These are phyloP conservation scores for Ogataea allantospora DNA, from an alignment of 805 yeast genomes.

Conservation along the genomic window DNA sequence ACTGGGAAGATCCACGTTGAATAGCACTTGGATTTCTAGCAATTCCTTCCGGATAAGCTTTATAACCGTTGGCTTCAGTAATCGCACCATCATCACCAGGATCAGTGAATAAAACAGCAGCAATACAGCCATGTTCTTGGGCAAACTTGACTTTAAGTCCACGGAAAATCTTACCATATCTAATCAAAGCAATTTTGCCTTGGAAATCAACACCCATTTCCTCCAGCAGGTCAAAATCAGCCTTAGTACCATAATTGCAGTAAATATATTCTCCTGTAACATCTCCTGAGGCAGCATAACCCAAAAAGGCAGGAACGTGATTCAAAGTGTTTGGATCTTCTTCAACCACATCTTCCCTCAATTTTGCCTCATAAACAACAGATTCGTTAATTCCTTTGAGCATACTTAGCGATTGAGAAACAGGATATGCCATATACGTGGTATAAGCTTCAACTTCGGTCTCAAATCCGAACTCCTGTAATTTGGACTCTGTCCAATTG, in stretches of 20 bases:
- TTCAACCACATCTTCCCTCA: constrained; percentile 46
- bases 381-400: constrained; percentile 23
- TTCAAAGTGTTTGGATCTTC: constrained; percentile 52
- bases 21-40: constrained; percentile 75
- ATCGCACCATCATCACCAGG: constrained; percentile 62
- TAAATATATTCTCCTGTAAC: constrained; percentile 64
- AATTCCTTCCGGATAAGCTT: constrained; percentile 71
- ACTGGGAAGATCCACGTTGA: constrained; percentile 75
- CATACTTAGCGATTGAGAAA: constrained; percentile 49
- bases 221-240: constrained; percentile 53
- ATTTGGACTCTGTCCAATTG: constrained; percentile 58
- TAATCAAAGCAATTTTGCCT: constrained; percentile 62
- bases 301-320: constrained; percentile 69
- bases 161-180: constrained; percentile 66
- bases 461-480: constrained; percentile 58
- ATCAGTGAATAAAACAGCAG: constrained; percentile 66
- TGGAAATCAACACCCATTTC: constrained; percentile 46
- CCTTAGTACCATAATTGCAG: constrained; percentile 65
- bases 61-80: constrained; percentile 54
- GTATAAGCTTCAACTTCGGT: constrained; percentile 56
- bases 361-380: constrained; percentile 49
- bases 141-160: constrained; percentile 79
- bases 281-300: constrained; percentile 73
- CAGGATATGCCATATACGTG: constrained; percentile 63
- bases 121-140: constrained; percentile 66